Base-by-base conservation (phyloP, 2,329 filamentous ascomycete genomes). In the Cladosporium oxysporum region DNA sequence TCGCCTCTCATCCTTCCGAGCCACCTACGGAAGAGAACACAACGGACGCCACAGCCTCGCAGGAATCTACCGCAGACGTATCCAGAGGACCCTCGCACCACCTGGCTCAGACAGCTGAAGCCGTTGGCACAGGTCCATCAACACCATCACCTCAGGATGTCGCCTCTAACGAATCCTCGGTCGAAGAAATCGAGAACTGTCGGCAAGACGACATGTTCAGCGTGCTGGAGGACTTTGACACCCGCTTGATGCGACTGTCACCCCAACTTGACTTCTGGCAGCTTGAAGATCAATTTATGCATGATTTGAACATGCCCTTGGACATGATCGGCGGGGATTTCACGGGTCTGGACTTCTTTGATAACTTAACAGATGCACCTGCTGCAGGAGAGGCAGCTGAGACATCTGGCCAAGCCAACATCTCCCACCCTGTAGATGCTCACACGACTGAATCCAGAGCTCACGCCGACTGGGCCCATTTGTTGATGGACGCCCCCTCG, bases 381-480 rank as follows among this genome's bases (percentile, higher is more conserved):
- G 26, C 35, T 47, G 57, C 21, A 28, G 37, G 37, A 44, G 37
- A 16, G 16, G 37, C 37, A 44, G 6, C 37, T 21, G 37, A 44
- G 18, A 18, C 18, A 44, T n/a, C 33, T 59, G 21, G 16, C 23
- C 23, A 37, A 26, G 37, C 37, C 23, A 18, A 21, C 12, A 44
- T 10, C 16, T 5, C 12, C 8, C 21, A 23, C 29, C 10, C 3
- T 41, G 12, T 29, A 14, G 28, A 59, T 18, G 11, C 57, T 18
- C 18, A 14, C 7, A 44, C 23, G 14, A 35, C 35, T 59, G 37
- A n/a, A 21, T 6, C n/a, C 21, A n/a, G 12, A 28, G 41, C 10
- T 7, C 21, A 59, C 26, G n/a, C 57, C 23, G 57, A 59, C 35
- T 59, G 57, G 57, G 2, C 57, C 44, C 57, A 59, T 29, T 37